Percentiles rank a stretch among this genome's conserved stretches.
Conservation (phyloP, 208 protist genomes). For the Entamoeba dispar region DNA sequence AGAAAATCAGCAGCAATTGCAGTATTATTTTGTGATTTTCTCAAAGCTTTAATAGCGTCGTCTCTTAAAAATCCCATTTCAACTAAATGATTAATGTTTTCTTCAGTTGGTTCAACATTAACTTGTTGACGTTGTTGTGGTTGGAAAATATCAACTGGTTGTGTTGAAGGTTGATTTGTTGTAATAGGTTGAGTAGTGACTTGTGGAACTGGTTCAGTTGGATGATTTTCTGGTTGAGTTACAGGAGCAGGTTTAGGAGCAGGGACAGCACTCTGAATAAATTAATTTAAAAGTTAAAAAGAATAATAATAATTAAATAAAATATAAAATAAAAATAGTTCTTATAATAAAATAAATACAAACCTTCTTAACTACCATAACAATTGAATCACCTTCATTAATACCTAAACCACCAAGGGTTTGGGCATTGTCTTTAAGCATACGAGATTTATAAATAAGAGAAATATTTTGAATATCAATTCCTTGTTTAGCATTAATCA, state of each 20-base stretch:
- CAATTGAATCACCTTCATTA: not conserved
- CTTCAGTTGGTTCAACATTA: not conserved
- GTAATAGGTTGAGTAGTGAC: not conserved
- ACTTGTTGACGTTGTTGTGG: not conserved
- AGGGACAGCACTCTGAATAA: not conserved
- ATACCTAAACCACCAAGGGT: not conserved
- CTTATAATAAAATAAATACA: not conserved
- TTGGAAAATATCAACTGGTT: not conserved
- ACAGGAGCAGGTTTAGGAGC: not conserved
- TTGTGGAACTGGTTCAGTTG: not conserved
- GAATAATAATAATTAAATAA: too few species aligned
- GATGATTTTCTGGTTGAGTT: not conserved
- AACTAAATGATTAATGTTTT: not conserved
- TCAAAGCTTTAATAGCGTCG: not conserved
- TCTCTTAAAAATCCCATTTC: not conserved
- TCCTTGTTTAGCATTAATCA: not conserved
- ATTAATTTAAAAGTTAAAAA: too few species aligned
- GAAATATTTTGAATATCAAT: not conserved
- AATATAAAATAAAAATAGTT: too few species aligned
- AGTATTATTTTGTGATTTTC: not conserved
- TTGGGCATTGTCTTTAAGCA: not conserved
- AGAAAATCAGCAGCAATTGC: not conserved
- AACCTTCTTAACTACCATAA: not conserved
- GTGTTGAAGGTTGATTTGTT: not conserved
- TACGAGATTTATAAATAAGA: not conserved